Percentiles rank a stretch among this genome's conserved stretches.
These are phyloP conservation scores for Pseudogymnoascus sp. DNA, from an alignment of 2,329 filamentous ascomycete genomes.

Conservation along the genomic window DNA sequence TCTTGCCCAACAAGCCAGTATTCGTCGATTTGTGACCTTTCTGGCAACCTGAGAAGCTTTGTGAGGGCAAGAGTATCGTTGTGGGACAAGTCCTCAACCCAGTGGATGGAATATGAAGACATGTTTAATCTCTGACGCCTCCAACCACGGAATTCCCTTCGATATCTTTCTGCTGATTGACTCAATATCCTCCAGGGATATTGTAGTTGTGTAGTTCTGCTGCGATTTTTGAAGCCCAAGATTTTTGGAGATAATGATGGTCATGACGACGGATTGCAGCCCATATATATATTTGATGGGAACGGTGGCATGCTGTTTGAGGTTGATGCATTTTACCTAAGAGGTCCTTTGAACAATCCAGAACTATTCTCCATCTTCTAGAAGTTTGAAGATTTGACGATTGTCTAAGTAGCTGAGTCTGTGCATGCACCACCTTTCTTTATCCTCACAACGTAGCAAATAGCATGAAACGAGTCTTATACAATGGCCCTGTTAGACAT, in stretches of 20 bases:
- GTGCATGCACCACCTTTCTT: neutral
- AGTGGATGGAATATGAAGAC: neutral
- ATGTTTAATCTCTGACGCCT: neutral
- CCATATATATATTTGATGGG: neutral
- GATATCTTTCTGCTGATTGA: neutral
- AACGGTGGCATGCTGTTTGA: neutral
- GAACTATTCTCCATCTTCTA: neutral
- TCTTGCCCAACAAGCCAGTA: neutral
- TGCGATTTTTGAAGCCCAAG: neutral
- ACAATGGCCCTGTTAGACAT: neutral
- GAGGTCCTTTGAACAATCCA: neutral
- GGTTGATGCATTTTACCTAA: neutral
- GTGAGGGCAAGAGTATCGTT: neutral
- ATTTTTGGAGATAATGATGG: neutral
- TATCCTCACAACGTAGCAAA: neutral
- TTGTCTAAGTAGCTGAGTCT: neutral
- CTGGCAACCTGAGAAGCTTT: neutral
- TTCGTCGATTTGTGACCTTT: neutral
- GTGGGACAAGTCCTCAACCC: slow-evolving; percentile 1
- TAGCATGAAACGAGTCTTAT: neutral
- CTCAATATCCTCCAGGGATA: neutral
- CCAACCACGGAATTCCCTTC: neutral
- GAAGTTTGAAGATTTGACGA: neutral
- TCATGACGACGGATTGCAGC: neutral
- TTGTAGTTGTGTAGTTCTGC: neutral